Base-by-base conservation (phyloP, 176 grass and related monocot species). In the Ampelocalamus luodianensis region DNA sequence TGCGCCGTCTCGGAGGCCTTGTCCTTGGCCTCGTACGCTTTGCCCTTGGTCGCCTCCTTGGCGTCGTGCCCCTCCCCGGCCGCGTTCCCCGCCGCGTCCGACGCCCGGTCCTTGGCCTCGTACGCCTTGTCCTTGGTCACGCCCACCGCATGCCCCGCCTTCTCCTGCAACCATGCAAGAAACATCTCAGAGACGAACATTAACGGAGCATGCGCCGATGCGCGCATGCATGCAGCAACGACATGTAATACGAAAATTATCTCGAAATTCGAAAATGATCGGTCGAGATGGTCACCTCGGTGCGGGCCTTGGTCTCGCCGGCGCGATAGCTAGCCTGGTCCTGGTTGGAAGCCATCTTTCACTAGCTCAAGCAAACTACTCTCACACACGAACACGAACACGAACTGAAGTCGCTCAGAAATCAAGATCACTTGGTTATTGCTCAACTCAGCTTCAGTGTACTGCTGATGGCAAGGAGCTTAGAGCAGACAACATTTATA, bases 301-400 rank as follows among this genome's bases (percentile, higher is more conserved):
- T 79, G 22, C 59, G 85, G 65, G 70, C 94, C 87, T 94, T 97
- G 90, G 87, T 84, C 77, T 94, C 90, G 74, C 90, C 94, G 60
- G 92, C 90, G 22, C 29, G 65, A 89, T 82, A 89, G 90, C 74
- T 86, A 32, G 77, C 80, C 68, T 90, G 64, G 38, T 89, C 39
- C 71, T 92, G 85, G 14, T 88, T 70, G 74, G 92, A 94, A 29
- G 94, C 94, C 94, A 94, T 94, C 18, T 65, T 18, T 26, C 40
- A 53, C 56, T 10, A 3, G 20, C 20, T n/a, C 54, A 20, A 46
- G 32, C 48, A 3, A 50, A 18, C 53, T 23, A 15, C 46, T 15
- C 18, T 7, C 48, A 11, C 43, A 71, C 43, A 34, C 29, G 1
- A 0, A 66, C 64, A 20, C 7, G 14, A 29, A 32, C 56, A 39